Percentiles rank a stretch among this genome's conserved stretches.
Evolutionary conservation across 176 grass and related monocot species (phyloP).

Genomic region (Carex pumila): DNA sequence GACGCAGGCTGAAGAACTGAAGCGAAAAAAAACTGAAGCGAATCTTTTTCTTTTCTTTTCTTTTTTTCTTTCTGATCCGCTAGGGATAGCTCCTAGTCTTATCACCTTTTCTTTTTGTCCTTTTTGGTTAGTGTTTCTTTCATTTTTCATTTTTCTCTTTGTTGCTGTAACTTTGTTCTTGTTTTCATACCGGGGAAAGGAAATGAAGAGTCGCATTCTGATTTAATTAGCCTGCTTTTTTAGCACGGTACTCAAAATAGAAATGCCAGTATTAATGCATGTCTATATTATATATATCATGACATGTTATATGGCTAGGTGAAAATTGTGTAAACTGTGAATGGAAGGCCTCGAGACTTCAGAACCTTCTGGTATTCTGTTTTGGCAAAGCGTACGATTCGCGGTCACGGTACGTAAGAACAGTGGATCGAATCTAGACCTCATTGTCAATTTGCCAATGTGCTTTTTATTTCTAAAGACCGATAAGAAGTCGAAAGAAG

Average conservation of each 20-base stretch:
- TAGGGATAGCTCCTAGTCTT: background rate
- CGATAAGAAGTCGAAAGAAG: background rate
- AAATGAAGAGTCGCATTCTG: slow-evolving; percentile 14
- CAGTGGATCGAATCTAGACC: background rate
- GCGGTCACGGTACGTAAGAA: background rate
- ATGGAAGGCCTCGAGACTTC: background rate
- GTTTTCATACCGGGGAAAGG: background rate
- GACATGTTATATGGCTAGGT: background rate
- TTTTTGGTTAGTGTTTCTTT: background rate
- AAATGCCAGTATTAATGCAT: background rate
- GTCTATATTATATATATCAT: background rate
- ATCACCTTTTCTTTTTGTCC: slow-evolving; percentile 9
- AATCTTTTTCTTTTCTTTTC: background rate
- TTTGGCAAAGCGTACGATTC: background rate
- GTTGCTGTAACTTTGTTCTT: slow-evolving; percentile 1
- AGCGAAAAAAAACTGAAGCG: background rate
- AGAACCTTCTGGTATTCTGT: background rate
- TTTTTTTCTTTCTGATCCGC: background rate
- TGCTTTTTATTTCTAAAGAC: background rate
- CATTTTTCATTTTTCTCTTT: background rate
- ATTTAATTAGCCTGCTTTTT: background rate
- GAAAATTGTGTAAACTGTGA: background rate
- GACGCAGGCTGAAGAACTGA: background rate
- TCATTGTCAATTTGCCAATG: background rate
- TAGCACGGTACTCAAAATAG: background rate